A percentile compares a stretch with the other conserved stretches of the same genome.
Conservation (phyloP, 2,329 filamentous ascomycete genomes). For the Botrytis aclada region DNA sequence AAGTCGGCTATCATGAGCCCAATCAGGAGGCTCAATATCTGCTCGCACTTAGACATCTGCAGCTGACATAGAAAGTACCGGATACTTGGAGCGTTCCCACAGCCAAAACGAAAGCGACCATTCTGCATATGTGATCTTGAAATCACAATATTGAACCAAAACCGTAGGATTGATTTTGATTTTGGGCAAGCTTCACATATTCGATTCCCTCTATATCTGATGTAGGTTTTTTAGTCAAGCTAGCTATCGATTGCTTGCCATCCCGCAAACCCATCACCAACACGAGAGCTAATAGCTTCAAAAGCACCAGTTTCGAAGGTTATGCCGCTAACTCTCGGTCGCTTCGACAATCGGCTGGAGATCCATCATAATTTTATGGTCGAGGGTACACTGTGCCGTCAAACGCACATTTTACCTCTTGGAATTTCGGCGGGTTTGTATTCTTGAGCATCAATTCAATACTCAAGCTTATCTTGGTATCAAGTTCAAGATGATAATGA, state of each 20-base stretch:
- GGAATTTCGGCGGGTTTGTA: fast-evolving
- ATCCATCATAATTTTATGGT: not conserved
- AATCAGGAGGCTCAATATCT: fast-evolving
- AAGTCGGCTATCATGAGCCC: not conserved
- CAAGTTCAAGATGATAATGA: fast-evolving
- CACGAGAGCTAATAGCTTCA: not conserved
- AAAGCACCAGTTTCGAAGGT: not conserved
- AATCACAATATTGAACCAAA: not conserved
- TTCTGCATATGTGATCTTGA: not conserved
- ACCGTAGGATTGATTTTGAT: not conserved
- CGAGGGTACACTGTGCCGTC: fast-evolving
- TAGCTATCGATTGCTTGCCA: not conserved
- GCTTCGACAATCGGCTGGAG: not conserved
- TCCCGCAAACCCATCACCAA: not conserved
- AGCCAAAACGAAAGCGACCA: not conserved
- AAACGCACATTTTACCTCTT: not conserved
- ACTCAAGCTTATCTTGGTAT: not conserved
- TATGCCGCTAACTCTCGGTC: not conserved
- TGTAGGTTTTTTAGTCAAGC: not conserved
- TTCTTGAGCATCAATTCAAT: not conserved
- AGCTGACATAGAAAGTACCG: not conserved
- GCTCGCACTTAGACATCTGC: not conserved
- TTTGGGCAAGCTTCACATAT: not conserved
- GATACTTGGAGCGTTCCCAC: not conserved
- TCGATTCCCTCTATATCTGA: not conserved